These are phyloP conservation scores for Lentinula edodes DNA, from an alignment of 768 basidiomycete genomes.

Conservation along the genomic window DNA sequence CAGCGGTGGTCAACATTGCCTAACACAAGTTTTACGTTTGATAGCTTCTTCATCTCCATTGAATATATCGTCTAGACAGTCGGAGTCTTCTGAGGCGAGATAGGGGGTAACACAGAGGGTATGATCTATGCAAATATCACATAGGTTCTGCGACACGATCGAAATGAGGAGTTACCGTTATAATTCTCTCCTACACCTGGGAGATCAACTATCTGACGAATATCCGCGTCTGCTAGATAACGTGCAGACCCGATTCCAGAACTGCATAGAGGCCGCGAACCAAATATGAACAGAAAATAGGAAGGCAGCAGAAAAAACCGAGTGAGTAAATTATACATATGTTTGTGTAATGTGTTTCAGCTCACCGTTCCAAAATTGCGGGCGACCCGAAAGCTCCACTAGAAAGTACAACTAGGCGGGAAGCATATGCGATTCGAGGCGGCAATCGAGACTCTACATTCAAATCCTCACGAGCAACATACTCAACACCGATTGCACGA, in stretches of 20 bases:
- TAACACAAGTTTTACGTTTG: conserved; percentile 15
- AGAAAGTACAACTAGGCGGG: conserved; percentile 22
- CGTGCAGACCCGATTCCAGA: conserved; percentile 46
- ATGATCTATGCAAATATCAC: conserved; percentile 6
- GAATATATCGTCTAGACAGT: conserved; percentile 27
- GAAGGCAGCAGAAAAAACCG: not conserved
- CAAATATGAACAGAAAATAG: not conserved
- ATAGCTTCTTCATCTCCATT: conserved; percentile 20
- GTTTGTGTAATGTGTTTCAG: not conserved
- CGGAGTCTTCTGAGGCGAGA: conserved; percentile 21
- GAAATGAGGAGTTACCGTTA: conserved; percentile 13
- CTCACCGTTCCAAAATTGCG: conserved; percentile 24
- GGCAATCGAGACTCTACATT: not conserved
- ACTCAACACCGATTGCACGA: conserved; percentile 25
- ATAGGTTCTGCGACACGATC: not conserved
- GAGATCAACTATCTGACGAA: conserved; percentile 37
- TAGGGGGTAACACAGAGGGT: conserved; percentile 19
- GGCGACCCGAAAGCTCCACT: conserved; percentile 29
- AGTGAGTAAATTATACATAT: not conserved
- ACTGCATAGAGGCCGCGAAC: not conserved
- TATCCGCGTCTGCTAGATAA: conserved; percentile 28
- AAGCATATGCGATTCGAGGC: conserved; percentile 16
- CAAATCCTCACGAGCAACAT: conserved; percentile 13
- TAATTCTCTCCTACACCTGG: conserved; percentile 52
- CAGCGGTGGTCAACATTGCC: not conserved